These are phyloP conservation scores for Pichia sp. DNA, from an alignment of 1,139 yeast genomes.

Conservation along the genomic window DNA sequence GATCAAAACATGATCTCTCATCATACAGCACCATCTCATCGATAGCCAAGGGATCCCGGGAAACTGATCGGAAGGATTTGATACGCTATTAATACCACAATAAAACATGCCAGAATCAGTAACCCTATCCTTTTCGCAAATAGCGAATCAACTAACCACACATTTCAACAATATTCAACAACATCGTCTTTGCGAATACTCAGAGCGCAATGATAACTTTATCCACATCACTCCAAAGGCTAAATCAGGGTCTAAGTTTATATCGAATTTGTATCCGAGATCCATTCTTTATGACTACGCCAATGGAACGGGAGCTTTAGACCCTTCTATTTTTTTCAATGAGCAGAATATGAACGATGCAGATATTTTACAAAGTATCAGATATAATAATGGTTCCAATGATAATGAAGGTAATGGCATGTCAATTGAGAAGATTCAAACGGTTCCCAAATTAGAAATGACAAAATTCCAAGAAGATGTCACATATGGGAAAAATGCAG, in stretches of 20 bases:
- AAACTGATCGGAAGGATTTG: no score
- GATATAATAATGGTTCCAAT: no score
- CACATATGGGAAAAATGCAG: conserved; percentile 32
- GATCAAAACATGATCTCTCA: no score
- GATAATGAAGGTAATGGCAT: no score
- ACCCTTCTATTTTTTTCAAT: conserved; percentile 43
- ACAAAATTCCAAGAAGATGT: conserved; percentile 54
- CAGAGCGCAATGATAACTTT: conserved; percentile 1
- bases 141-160: conserved; percentile 64
- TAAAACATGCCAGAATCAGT: conserved; percentile 26
- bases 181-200: conserved; percentile 46
- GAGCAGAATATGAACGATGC: neutral
- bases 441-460: conserved; percentile 27
- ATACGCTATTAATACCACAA: no score
- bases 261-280: conserved; percentile 65
- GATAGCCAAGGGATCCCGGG: no score
- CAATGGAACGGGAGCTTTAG: conserved; percentile 58
- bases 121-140: conserved; percentile 62
- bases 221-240: conserved; percentile 9
- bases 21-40: no score
- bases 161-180: conserved; percentile 82
- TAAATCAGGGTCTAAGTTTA: conserved; percentile 1
- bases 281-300: conserved; percentile 69
- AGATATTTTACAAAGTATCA: no score
- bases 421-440: conserved; percentile 10